phyloP scores from a whole-genome alignment of 768 basidiomycete genomes.

The Lentinula edodes region DNA sequence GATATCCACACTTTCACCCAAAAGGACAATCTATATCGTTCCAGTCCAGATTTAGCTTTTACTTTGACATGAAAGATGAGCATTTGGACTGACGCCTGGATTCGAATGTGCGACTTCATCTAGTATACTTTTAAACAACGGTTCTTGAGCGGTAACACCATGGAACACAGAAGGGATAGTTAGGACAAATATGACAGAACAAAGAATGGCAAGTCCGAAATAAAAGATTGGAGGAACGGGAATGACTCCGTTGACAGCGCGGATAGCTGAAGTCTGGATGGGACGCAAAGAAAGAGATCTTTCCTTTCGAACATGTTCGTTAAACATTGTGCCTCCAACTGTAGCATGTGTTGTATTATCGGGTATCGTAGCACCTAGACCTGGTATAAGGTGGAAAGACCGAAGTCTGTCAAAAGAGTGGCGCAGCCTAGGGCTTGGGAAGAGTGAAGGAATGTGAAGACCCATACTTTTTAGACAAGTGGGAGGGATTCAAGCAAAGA shows the following conservation, averaged over 20 bases:
- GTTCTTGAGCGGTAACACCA: constrained; percentile 35
- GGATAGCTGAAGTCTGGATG: not conserved
- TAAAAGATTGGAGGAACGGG: constrained; percentile 11
- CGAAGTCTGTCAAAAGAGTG: constrained; percentile 34
- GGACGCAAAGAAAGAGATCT: not conserved
- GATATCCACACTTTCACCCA: constrained; percentile 53
- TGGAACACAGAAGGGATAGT: constrained; percentile 45
- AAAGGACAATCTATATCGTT: constrained; percentile 38
- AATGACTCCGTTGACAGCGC: constrained; percentile 3
- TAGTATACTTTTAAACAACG: constrained; percentile 33
- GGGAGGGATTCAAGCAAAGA: not conserved
- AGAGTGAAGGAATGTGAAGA: constrained; percentile 20
- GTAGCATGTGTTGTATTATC: not conserved
- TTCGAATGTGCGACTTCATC: constrained; percentile 31
- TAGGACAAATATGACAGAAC: constrained; percentile 44
- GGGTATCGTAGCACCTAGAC: not conserved
- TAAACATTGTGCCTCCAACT: not conserved
- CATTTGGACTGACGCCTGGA: constrained; percentile 34
- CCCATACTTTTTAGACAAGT: constrained; percentile 13
- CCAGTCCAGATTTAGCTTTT: not conserved
- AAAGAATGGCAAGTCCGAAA: constrained; percentile 30
- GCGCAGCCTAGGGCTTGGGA: constrained; percentile 23
- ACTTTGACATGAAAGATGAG: not conserved
- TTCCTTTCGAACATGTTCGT: not conserved
- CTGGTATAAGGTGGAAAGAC: constrained; percentile 32